Base-by-base conservation (phyloP, 129 eudicot species). In the Tanacetum coccineum region DNA sequence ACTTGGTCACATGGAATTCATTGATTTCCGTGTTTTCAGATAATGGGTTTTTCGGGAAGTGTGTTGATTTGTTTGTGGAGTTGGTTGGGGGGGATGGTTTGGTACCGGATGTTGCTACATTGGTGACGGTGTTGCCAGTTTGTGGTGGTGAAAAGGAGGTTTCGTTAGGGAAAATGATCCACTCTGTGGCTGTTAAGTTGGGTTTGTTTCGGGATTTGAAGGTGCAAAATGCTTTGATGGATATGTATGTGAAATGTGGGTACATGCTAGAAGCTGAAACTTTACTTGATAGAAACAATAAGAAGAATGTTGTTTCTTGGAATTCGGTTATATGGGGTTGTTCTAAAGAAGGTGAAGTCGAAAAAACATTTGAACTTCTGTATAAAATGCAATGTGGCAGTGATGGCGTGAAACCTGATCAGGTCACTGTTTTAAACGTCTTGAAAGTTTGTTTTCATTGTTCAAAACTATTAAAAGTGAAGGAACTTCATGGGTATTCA, bases 221-320 rank as follows among this genome's bases (percentile, higher is more conserved):
- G 70, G 85, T 84, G 65, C 81, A 54, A 52, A 87, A 84, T 74
- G 87, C 85, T 7, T 75, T 84, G 59, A 57, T 81, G 73, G 87
- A 87, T 25, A 81, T 87, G 95, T 87, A 87, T 69, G 76, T 81
- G 9, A 87, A 87, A 71, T 79, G 83, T 52, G 87, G 86, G 54
- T 60, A 11, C 39, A 62, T 80, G 59, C 11, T 47, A 59, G 87
- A 79, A 64, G 85, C 87, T 0, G 76, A 14, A 62, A 63, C 42
- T 20, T 3, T 84, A 7, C 78, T 84, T 56, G 83, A 68, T 26
- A 79, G 6, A 66, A 84, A 47, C 8, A 53, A 74, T 3, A 73
- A 45, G 64, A 87, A 82, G 78, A 81, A 79, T 67, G 80, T 74
- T 36, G 90, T 87, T 71, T 76, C 90, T 13, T 87, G 95, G 95